Evolutionary conservation across 345 rosid genomes (phyloP), one percentile per base, ranked within the genome.

Genomic region (Diplotaxis tenuifolia): DNA sequence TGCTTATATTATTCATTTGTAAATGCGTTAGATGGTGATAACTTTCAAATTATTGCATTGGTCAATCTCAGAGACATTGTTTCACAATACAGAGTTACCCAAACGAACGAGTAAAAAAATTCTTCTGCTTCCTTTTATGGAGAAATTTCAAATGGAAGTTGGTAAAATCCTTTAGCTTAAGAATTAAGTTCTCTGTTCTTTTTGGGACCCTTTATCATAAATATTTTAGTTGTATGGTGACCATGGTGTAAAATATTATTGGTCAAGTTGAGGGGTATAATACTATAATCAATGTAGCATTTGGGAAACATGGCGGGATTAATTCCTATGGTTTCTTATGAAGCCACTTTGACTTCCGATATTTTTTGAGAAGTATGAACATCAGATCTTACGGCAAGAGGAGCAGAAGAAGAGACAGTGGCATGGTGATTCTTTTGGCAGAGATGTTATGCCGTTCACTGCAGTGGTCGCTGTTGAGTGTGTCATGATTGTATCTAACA

Each of bases 401-500:
- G 25, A 70, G 10, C 31, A 2, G n/a, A 27, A 58, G 74, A 59
- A 45, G 58, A 58, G 58, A 57, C 52, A 6, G 45, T 58, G 80
- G 62, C 68, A 1, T 55, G 72, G 14, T 1, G 11, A 20, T 50
- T 10, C 57, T 20, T 52, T 52, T 8, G n/a, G 22, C 58, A 58
- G 62, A 53, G 80, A 79, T 25, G 64, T 67, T 10, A n/a, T 79
- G 27, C 81, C 81, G 5, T 76, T 76, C 38, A 59, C 62, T 47
- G 80, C 78, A 14, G 68, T 79, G 83, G 57, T 72, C 7, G 42
- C 57, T 0, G 55, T 68, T 1, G 83, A 79, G 25, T 73, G 60
- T 53, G 9, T 38, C 3, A 68, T 59, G 25, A 78, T 83, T 3
- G 78, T 65, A 18, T 1, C 68, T 7, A 76, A 50, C 67, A 61